Percentiles rank a stretch among this genome's conserved stretches.
Evolutionary conservation across 495 filamentous ascomycete species (phyloP).

Genomic region (Podospora didyma): DNA sequence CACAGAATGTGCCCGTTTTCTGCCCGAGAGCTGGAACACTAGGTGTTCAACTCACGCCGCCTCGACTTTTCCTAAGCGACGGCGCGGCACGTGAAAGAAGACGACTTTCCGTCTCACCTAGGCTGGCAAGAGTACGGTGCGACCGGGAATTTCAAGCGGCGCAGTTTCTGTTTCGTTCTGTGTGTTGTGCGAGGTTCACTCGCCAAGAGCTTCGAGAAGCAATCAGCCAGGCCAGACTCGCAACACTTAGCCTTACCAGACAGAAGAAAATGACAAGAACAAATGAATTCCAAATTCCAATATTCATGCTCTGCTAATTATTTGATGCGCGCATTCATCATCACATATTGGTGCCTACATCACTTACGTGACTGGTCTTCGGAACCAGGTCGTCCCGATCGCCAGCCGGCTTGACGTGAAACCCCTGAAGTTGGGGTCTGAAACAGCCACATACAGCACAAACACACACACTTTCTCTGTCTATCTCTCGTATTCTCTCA

Average conservation of each 20-base stretch:
- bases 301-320: slow-evolving; percentile 10
- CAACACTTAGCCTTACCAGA: too few relatives aligned
- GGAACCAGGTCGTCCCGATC: slow-evolving; percentile 25
- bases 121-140: too few relatives aligned
- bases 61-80: too few relatives aligned
- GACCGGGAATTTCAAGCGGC: not conserved
- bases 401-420: slow-evolving; percentile 12
- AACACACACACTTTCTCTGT: not conserved
- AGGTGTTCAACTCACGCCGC: too few relatives aligned
- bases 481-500: not conserved
- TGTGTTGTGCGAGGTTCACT: not conserved
- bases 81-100: too few relatives aligned
- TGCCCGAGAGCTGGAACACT: too few relatives aligned
- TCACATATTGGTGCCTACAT: not conserved
- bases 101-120: too few relatives aligned
- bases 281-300: slow-evolving; percentile 12
- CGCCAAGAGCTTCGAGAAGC: not conserved
- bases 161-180: not conserved
- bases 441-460: slow-evolving; percentile 9
- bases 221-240: too few relatives aligned
- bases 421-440: slow-evolving; percentile 8
- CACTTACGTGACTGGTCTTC: slow-evolving; percentile 5
- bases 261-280: not conserved
- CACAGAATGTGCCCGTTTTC: too few relatives aligned
- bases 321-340: not conserved